Evolutionary conservation across 768 basidiomycete genomes (phyloP), one percentile per base, ranked within the genome.

Genomic region (Boletus patriciae): DNA sequence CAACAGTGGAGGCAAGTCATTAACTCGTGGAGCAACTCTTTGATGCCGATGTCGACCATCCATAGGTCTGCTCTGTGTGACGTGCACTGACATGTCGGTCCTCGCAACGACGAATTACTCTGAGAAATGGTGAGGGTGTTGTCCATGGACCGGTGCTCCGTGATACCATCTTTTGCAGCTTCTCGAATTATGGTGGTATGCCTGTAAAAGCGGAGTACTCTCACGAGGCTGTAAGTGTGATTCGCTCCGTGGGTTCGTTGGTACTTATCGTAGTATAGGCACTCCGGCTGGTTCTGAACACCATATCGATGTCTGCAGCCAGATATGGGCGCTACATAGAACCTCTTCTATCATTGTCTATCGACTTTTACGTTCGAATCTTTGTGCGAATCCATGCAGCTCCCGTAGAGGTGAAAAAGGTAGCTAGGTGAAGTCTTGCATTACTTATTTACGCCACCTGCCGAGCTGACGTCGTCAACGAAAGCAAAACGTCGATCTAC

Each of bases 351-450:
- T 94, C 90, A 0, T 77, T 99, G 33, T 96, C 93, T 16, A 96
- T 99, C 66, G 97, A 99, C 66, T 99, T 98, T 71, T 99, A 99
- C 70, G 87, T 97, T 25, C 88, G 97, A 4, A 66, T 98, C 19
- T 99, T 98, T 66, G 83, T 98, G 16, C 84, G 88, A 11, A 76
- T 99, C 6, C 77, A 83, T 50, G 80, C 87, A 0, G 78, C 85
- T 4, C 87, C 94, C 0, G 71, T 87, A 27, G 86, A 94, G 70
- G 94, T 95, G 42, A 99, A 99, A 73, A 86, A 84, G 58, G 74
- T 83, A 6, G 77, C 88, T 23, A 83, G 85, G 95, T 95, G 66
- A 61, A 85, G 16, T 18, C 38, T 46, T 56, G 47, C 6, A 23
- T 54, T 19, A 1, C 23, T 41, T 19, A 1, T 21, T 41, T 19